phyloP scores from a whole-genome alignment of 73 alveolate species.

The Paramecium caudatum region DNA sequence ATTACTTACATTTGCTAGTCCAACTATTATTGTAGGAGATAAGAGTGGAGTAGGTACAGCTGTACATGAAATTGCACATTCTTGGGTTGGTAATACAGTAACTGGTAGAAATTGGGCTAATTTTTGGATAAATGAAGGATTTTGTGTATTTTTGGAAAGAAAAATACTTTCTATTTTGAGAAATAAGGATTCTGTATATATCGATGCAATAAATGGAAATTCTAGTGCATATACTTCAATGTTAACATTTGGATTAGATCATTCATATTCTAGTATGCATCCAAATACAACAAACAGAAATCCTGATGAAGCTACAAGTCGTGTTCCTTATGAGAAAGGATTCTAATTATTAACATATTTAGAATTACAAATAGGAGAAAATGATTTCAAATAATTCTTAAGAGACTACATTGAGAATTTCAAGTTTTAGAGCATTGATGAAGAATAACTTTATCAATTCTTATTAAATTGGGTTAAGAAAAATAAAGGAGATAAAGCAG shows the following conservation, averaged over 20 bases:
- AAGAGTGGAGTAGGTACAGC: constrained; percentile 92
- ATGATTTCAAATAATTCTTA: constrained; percentile 74
- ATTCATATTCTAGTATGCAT: constrained; percentile 81
- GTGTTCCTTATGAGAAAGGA: constrained; percentile 94
- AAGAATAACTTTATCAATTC: constrained; percentile 76
- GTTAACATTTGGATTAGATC: constrained; percentile 83
- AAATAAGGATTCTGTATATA: constrained; percentile 82
- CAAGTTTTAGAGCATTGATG: constrained; percentile 75
- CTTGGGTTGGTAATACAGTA: constrained; percentile 99
- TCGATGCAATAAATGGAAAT: constrained; percentile 82
- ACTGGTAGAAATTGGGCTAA: constrained; percentile 97
- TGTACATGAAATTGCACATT: constrained; percentile 98
- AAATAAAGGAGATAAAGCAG: constrained; percentile 68
- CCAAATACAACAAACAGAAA: constrained; percentile 81
- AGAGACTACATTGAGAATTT: constrained; percentile 81
- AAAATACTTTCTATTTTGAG: constrained; percentile 79
- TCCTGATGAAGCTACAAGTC: constrained; percentile 86
- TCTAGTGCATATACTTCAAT: constrained; percentile 79
- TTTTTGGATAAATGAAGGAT: constrained; percentile 99
- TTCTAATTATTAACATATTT: constrained; percentile 83
- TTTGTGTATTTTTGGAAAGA: constrained; percentile 93
- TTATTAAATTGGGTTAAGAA: constrained; percentile 77
- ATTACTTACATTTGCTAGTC: constrained; percentile 96
- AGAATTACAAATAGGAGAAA: constrained; percentile 77
- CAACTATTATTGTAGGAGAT: constrained; percentile 98